Evolutionary conservation across 1,284 basidiomycete species (phyloP), one percentile per base, ranked within the genome.

Genomic region (Blastosporella zonata): DNA sequence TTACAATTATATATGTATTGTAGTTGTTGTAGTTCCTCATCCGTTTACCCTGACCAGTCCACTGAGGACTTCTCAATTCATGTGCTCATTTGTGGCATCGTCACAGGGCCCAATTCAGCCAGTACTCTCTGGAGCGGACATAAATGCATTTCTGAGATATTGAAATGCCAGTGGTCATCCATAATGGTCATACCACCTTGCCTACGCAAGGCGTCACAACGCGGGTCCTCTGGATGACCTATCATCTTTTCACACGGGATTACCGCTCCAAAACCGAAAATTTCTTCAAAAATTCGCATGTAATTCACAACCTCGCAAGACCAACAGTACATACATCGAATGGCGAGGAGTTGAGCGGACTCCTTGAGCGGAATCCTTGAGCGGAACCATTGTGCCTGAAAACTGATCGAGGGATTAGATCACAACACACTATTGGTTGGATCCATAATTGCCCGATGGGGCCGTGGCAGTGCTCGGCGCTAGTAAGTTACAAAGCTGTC

Each of bases 361-460:
- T n/a, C n/a, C n/a, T 6, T 31, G 7, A 13, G 29, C 7, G 29
- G 29, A 31, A 31, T 6, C 6, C 25, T 27, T 5, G 6, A 27
- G 9, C 25, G 25, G 25, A 27, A 31, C 13, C 13, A 35, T 20
- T 18, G 34, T 35, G 18, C 34, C 36, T 37, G 18, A 28, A 41
- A 18, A 40, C 18, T 15, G 22, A 23, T 40, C 29, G 20, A 15
- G n/a, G 33, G 38, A 46, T 46, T 40, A 40, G 45, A 39, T 39
- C 23, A 7, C 17, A 10, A 9, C 25, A 15, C 7, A 15, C 25
- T 22, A 33, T 38, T 23, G 20, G 45, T 28, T 33, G 7, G 9
- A 15, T 3, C 7, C 18, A 13, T n/a, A 23, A 18, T 28, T 37
- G 20, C 5, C 20, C 13, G 17, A 40, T n/a, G n/a, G n/a, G n/a